A percentile compares a stretch with the other conserved stretches of the same genome.
Conservation (phyloP, 768 basidiomycete genomes). For the Termitomyces sp. region DNA sequence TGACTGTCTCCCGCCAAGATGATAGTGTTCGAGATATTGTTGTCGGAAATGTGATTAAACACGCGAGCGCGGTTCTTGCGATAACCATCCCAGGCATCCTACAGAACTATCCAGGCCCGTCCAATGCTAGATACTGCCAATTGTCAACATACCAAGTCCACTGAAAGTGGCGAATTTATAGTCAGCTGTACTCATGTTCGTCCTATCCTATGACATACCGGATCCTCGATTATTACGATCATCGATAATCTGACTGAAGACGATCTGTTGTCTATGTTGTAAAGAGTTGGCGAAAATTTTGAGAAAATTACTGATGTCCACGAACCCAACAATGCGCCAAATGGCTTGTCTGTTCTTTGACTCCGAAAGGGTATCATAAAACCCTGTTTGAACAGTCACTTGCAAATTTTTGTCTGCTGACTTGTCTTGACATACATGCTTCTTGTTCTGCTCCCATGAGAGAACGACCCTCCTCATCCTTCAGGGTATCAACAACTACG, state of each 20-base stretch:
- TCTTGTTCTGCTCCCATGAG: background rate
- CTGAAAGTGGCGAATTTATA: background rate
- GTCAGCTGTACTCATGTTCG: background rate
- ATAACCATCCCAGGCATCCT: slow-evolving; percentile 1
- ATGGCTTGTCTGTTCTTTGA: background rate
- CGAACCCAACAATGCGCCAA: slow-evolving; percentile 1
- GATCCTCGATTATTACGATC: too few relatives aligned
- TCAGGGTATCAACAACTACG: background rate
- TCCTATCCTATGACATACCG: background rate
- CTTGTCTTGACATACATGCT: background rate
- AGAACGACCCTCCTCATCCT: background rate
- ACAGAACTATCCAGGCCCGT: background rate
- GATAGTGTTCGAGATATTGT: background rate
- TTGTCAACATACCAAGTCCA: background rate
- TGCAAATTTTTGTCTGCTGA: background rate
- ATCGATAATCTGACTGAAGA: background rate
- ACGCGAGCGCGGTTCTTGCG: background rate
- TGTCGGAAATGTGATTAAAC: background rate
- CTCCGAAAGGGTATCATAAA: background rate
- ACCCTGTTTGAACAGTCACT: background rate
- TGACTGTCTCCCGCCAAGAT: background rate
- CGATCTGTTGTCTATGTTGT: background rate
- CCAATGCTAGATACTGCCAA: background rate
- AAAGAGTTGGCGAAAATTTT: background rate
- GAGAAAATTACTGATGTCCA: background rate